Conservation (phyloP, 2,329 filamentous ascomycete species). For the Penicillium brevicompactum region DNA sequence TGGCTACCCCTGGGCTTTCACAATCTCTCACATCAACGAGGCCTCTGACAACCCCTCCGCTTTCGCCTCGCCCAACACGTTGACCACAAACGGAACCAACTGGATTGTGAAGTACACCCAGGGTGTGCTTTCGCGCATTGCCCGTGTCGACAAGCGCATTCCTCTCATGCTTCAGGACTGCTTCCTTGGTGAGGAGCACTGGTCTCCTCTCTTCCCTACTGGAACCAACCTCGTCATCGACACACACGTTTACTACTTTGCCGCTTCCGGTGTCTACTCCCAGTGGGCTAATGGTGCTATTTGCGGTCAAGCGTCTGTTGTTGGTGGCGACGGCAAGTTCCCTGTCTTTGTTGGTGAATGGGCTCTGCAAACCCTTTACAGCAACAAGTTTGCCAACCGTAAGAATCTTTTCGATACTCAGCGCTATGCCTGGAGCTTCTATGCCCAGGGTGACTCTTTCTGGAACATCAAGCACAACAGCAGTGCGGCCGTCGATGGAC, state of each 20-base stretch:
- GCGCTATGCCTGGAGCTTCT: constrained; percentile 13
- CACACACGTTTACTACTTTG: constrained; percentile 26
- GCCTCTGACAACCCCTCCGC: constrained; percentile 16
- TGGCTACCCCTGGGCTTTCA: constrained; percentile 17
- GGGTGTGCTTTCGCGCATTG: constrained; percentile 16
- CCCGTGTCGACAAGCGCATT: constrained; percentile 14
- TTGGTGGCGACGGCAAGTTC: constrained; percentile 20
- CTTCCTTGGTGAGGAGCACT: constrained; percentile 21
- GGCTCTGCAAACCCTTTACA: constrained; percentile 21
- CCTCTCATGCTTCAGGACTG: constrained; percentile 25
- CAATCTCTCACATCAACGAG: constrained; percentile 23
- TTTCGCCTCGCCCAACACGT: constrained; percentile 18
- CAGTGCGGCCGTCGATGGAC: constrained; percentile 16
- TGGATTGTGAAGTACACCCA: constrained; percentile 22
- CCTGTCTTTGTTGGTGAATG: constrained; percentile 26
- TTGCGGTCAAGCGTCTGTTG: constrained; percentile 14
- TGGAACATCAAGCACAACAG: constrained; percentile 23
- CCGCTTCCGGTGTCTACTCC: constrained; percentile 11
- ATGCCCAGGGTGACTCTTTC: constrained; percentile 21
- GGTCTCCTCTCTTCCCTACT: constrained; percentile 16
- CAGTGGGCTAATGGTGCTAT: constrained; percentile 16
- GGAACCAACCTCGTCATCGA: constrained; percentile 23
- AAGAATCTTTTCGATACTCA: constrained; percentile 16
- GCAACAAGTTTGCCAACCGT: constrained; percentile 17
- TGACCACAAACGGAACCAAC: constrained; percentile 17